Evolutionary conservation across 2,329 filamentous ascomycete species (phyloP).

Genomic region (Sclerotiophoma versabilis): DNA sequence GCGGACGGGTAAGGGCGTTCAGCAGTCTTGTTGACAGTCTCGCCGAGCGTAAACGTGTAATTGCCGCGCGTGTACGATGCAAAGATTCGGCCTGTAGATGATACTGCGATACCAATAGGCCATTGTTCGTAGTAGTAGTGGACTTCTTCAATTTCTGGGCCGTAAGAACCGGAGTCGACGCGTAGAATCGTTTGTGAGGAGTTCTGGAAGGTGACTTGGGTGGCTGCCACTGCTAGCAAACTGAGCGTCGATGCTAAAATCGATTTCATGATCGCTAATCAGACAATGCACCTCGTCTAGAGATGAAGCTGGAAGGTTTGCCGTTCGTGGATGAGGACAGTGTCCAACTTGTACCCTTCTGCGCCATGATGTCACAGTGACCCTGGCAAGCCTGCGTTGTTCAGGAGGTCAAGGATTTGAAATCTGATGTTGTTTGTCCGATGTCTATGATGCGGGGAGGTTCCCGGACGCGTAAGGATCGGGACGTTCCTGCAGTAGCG

Average conservation of each 20-base stretch:
- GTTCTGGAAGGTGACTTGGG: constrained; percentile 27
- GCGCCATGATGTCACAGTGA: constrained; percentile 5
- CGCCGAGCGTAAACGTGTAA: constrained; percentile 58
- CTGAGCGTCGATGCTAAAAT: not conserved
- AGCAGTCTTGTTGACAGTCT: constrained; percentile 56
- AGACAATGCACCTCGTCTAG: not conserved
- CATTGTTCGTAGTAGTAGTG: constrained; percentile 59
- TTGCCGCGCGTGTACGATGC: constrained; percentile 58
- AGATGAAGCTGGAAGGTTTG: not conserved
- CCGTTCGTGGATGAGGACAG: not conserved
- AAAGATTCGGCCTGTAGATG: constrained; percentile 58
- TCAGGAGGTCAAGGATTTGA: not conserved
- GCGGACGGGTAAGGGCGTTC: constrained; percentile 56
- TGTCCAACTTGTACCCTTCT: not conserved
- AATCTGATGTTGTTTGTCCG: not conserved
- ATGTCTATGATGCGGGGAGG: constrained; percentile 5
- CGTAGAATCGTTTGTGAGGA: constrained; percentile 47
- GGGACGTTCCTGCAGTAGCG: constrained; percentile 11
- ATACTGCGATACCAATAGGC: constrained; percentile 59
- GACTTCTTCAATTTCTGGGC: constrained; percentile 56
- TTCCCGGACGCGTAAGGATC: constrained; percentile 3
- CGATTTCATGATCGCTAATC: not conserved
- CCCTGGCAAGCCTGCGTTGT: not conserved
- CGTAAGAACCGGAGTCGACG: constrained; percentile 57
- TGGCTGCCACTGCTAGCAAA: not conserved